Evolutionary conservation across 345 rosid genomes (phyloP).

Genomic region (Ceriops tagal): DNA sequence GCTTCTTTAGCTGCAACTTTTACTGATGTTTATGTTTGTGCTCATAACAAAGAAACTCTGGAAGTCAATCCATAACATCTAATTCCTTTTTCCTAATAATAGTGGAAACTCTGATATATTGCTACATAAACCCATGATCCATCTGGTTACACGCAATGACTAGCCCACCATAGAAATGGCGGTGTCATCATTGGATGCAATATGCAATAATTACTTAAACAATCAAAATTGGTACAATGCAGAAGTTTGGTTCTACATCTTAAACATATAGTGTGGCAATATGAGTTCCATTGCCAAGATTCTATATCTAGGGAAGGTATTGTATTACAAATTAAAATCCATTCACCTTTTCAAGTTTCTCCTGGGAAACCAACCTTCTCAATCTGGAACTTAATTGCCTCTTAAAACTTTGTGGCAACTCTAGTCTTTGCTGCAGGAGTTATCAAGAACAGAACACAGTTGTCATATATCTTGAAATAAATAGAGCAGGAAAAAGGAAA

Average conservation of each 20-base stretch:
- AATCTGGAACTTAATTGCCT: conserved; percentile 65
- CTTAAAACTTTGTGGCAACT: conserved; percentile 65
- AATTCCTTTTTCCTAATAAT: too few relatives aligned
- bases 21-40: background rate
- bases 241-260: background rate
- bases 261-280: background rate
- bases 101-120: too few relatives aligned
- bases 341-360: conserved; percentile 74
- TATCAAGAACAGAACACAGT: conserved; percentile 15
- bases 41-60: background rate
- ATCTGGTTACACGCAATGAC: background rate
- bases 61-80: background rate
- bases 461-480: conserved; percentile 1
- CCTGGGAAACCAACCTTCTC: conserved; percentile 72
- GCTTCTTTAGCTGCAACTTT: background rate
- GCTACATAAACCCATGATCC: background rate
- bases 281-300: background rate
- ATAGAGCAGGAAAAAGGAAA: background rate
- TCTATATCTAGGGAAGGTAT: background rate
- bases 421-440: conserved; percentile 64
- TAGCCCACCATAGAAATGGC: too few relatives aligned
- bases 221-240: background rate
- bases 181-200: too few relatives aligned
- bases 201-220: too few relatives aligned
- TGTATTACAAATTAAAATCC: background rate